Conservation (phyloP, 345 rosid species). For the Cochlearia excelsa region DNA sequence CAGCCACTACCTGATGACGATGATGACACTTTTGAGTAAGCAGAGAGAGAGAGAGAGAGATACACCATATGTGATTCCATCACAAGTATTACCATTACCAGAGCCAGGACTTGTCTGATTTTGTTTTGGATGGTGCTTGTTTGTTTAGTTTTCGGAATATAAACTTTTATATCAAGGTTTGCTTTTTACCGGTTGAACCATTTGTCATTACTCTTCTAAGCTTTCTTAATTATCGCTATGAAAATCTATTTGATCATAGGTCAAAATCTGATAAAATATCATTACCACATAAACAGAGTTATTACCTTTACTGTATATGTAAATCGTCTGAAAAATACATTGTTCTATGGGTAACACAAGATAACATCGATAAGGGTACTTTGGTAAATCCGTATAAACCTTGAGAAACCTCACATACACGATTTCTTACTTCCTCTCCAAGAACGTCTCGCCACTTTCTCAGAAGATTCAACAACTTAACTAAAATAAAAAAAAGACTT, state of each 20-base stretch:
- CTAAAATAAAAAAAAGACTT: no score
- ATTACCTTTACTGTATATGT: neutral
- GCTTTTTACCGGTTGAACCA: neutral
- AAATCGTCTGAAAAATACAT: neutral
- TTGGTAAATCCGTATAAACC: no score
- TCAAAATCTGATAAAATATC: neutral
- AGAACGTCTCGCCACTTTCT: no score
- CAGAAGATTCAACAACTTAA: no score
- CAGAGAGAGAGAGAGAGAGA: constrained; percentile 15
- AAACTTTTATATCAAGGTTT: constrained; percentile 7
- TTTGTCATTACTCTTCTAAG: neutral
- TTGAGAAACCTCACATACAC: no score
- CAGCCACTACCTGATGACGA: constrained; percentile 91
- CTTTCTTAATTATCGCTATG: neutral
- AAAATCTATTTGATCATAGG: constrained; percentile 1
- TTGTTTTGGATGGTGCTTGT: constrained; percentile 18
- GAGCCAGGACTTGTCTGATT: constrained; percentile 5
- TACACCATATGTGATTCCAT: constrained; percentile 6
- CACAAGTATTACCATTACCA: constrained; percentile 1
- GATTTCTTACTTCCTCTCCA: no score
- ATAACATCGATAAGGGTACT: no score
- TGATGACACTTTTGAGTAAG: constrained; percentile 62
- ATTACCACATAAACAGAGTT: neutral
- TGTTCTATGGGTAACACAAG: no score
- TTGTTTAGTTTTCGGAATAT: constrained; percentile 2